A percentile compares a stretch with the other conserved stretches of the same genome.
Evolutionary conservation across 1,139 yeast genomes (phyloP).

Genomic region (Sugiyamaella novakii): DNA sequence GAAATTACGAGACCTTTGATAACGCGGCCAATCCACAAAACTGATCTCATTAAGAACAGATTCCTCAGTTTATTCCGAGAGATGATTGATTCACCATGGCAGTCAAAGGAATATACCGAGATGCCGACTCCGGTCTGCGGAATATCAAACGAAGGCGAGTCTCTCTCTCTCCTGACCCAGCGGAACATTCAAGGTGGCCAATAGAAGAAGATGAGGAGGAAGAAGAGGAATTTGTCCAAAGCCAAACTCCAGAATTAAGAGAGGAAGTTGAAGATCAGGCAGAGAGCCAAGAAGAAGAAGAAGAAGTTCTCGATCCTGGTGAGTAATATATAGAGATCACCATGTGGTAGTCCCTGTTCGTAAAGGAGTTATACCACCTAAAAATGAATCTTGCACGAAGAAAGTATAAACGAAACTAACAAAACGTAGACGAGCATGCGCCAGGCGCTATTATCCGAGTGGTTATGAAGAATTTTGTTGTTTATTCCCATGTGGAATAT

Average conservation of each 20-base stretch:
- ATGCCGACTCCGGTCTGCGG: too few species aligned
- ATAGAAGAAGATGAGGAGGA: slow-evolving; percentile 4
- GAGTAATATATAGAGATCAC: not conserved
- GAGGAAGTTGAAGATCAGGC: too few species aligned
- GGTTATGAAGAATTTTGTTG: slow-evolving; percentile 73
- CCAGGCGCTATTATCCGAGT: slow-evolving; percentile 74
- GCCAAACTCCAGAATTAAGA: not conserved
- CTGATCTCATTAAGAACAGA: not conserved
- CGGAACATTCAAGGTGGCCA: too few species aligned
- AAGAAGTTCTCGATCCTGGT: not conserved
- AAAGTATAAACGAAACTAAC: too few species aligned
- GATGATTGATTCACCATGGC: slow-evolving; percentile 1
- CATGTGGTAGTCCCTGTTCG: not conserved
- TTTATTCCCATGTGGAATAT: slow-evolving; percentile 78
- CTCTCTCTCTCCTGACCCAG: too few species aligned
- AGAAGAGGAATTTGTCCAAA: not conserved
- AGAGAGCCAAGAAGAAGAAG: not conserved
- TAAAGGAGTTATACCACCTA: too few species aligned
- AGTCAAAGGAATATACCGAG: not conserved
- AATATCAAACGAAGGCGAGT: slow-evolving; percentile 1
- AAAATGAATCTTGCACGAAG: too few species aligned
- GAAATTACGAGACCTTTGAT: too few species aligned
- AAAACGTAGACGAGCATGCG: slow-evolving; percentile 28
- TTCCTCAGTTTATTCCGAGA: too few species aligned
- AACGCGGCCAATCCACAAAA: not conserved